Evolutionary conservation across 805 yeast genomes (phyloP), one percentile per base, ranked within the genome.

Genomic region (Suhomyces faveliae): DNA sequence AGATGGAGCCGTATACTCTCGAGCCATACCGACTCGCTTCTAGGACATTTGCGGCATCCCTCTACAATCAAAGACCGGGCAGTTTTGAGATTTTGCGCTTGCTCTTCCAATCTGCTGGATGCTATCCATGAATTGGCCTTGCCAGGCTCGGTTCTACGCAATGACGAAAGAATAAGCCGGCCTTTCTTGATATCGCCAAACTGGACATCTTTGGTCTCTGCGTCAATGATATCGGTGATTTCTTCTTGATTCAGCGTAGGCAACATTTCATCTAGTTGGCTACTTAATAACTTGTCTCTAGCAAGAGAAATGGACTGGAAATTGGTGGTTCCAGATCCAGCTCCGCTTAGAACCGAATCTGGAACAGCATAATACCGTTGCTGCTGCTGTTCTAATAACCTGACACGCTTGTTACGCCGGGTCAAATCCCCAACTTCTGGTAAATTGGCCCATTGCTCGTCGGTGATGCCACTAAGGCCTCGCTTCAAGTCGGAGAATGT

Each of bases 381-480:
- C 49, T 80, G 79, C 55, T 72, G 76, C 58, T 84, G 85, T 41
- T 79, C 78, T 46, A 82, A 74, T 39, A 81, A 63, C 46, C 96
- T 70, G 42, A 78, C 70, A 47, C 98, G 69, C 55, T 90, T 89
- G 64, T 89, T 89, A 48, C 81, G 73, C 58, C 83, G 77, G 0
- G 99, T 94, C 58, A 88, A 71, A 64, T 92, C 98, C 1, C 89
- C 87, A 1, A 89, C 94, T 52, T 89, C 96, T 0, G 98, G 98
- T 3, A 92, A 60, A 51, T 72, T 76, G 4, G 78, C 74, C 99
- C 99, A 92, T 58, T 91, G 84, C 3, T 80, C 86, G 17, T 72
- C 78, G 3, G 87, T 72, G 0, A 92, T 79, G 0, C 64, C 56
- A 0, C 83, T 69, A 33, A 91, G 64, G 0, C 76, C 80, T 22